Evolutionary conservation across 1,284 basidiomycete species (phyloP).

Genomic region (Tilletia walkeri): DNA sequence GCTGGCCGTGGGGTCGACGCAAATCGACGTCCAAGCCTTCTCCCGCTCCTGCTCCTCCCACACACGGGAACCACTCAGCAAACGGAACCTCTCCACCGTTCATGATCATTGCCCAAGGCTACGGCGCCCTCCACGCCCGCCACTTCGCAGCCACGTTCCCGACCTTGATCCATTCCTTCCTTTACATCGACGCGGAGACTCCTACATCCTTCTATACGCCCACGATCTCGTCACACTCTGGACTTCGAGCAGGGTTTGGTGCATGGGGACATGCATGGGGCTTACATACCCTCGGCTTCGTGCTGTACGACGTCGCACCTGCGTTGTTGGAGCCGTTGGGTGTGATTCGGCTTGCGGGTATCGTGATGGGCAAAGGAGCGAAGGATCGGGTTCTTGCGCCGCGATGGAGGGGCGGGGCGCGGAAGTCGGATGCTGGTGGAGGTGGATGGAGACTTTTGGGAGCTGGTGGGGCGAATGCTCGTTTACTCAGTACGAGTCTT

Average conservation of each 20-base stretch:
- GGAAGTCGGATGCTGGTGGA: conserved; percentile 30
- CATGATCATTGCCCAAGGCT: conserved; percentile 39
- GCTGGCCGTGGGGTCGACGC: no score
- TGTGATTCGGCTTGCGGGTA: conserved; percentile 31
- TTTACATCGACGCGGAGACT: conserved; percentile 42
- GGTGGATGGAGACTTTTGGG: conserved; percentile 33
- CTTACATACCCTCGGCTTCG: conserved; percentile 23
- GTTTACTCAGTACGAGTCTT: conserved; percentile 34
- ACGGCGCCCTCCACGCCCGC: conserved; percentile 36
- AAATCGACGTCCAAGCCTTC: conserved; percentile 12
- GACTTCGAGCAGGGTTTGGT: conserved; percentile 35
- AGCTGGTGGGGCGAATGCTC: conserved; percentile 31
- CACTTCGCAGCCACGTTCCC: conserved; percentile 42
- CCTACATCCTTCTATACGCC: conserved; percentile 35
- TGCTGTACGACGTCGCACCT: conserved; percentile 37
- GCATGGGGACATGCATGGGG: conserved; percentile 27
- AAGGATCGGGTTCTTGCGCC: conserved; percentile 40
- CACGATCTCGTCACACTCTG: conserved; percentile 26
- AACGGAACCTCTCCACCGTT: conserved; percentile 25
- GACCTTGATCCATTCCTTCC: conserved; percentile 38
- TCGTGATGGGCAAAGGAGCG: conserved; percentile 28
- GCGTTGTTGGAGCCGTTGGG: conserved; percentile 34
- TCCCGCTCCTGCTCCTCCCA: conserved; percentile 13
- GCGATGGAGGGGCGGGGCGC: conserved; percentile 27
- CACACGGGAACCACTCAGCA: neutral